Evolutionary conservation across 345 rosid species (phyloP), one percentile per base, ranked within the genome.

Genomic region (Camelina hispida): DNA sequence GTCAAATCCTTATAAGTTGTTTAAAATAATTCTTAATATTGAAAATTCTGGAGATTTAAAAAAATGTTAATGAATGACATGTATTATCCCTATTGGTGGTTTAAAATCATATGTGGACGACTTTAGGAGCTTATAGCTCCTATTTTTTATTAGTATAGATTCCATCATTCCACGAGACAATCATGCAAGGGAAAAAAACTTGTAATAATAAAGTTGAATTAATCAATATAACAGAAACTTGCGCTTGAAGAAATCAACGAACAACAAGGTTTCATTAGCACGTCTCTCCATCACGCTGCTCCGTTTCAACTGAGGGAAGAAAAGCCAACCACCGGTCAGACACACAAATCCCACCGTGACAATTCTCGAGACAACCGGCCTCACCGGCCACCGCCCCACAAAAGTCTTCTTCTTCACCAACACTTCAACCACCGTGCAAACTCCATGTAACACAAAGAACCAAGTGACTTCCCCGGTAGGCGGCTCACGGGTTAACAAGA

Each of bases 371-470:
- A 75, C 50, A 2, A 11, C 28, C 71, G 66, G 18, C 16, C 46
- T 81, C 53, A 78, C 50, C 38, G 2, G 5, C 75, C 71, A 65
- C 43, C 46, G 50, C 13, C 48, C 16, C 1, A 5, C 44, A 5
- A 75, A 2, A 40, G 28, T 6, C 44, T 12, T 23, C 38, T 62
- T 71, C 69, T 78, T 83, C 7, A 80, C 14, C 1, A 4, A 23
- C 5, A 58, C 1, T 40, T 83, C 84, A 2, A 15, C 73, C 2
- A 16, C 77, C 35, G 75, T 16, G 34, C 77, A 83, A 40, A 57
- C 51, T 47, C 84, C 84, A 13, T 83, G 77, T 9, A 83, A 32
- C 18, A 68, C 54, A 48, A 83, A 83, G 80, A 78, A 83, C 55
- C 22, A n/a, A 3, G 84, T 70, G 8, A 77, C 71, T 9, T 84